Evolutionary conservation across 2,329 filamentous ascomycete species (phyloP).

Genomic region (Aphanocladium album): DNA sequence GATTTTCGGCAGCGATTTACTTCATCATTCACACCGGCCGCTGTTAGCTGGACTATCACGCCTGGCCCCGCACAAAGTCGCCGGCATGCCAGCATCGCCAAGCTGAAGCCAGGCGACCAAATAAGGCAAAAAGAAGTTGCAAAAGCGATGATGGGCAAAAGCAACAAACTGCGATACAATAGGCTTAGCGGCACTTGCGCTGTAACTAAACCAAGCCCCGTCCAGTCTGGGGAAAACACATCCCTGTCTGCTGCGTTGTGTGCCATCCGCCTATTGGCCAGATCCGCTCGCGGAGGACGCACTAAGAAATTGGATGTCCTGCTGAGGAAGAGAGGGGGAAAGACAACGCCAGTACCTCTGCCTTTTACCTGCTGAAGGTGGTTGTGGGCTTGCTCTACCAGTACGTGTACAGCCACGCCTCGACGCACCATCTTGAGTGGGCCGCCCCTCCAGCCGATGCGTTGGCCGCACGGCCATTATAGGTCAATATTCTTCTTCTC

Average conservation of each 20-base stretch:
- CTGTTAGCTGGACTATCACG: neutral
- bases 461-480: neutral
- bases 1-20: no score
- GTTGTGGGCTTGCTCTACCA: neutral
- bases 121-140: no score
- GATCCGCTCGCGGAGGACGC: neutral
- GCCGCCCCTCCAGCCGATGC: neutral
- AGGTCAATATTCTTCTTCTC: neutral
- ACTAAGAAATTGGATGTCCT: neutral
- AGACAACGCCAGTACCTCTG: neutral
- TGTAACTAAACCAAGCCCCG: neutral
- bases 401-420: neutral
- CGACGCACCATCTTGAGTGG: neutral
- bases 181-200: neutral
- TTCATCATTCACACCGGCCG: no score
- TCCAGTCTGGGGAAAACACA: neutral
- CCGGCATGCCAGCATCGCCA: neutral
- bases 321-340: neutral
- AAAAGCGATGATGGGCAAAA: neutral
- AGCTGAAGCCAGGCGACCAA: neutral
- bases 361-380: neutral
- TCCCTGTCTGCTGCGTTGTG: slow-evolving; percentile 3
- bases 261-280: neutral
- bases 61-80: neutral
- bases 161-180: neutral